phyloP scores from a whole-genome alignment of 352 stramenopile genomes.

The Thalassiosira gravida region DNA sequence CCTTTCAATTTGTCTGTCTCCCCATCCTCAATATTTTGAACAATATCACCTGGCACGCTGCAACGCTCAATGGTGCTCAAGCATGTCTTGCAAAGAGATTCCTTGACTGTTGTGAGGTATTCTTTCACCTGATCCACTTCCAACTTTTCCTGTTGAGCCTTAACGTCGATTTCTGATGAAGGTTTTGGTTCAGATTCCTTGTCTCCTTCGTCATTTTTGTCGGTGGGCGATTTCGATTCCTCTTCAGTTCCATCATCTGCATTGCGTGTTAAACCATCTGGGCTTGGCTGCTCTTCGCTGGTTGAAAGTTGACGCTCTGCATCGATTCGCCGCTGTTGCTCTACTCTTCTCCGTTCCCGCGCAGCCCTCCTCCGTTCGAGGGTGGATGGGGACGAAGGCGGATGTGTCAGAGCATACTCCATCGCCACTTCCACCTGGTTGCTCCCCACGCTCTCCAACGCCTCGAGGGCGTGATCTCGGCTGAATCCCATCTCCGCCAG shows the following conservation, averaged over 20 bases:
- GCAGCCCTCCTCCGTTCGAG: conserved; percentile 59
- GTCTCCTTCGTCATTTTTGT: conserved; percentile 10
- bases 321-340: conserved; percentile 9
- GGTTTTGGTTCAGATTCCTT: conserved; percentile 31
- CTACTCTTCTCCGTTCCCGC: conserved; percentile 35
- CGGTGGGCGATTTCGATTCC: neutral
- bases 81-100: conserved; percentile 28
- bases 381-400: conserved; percentile 71
- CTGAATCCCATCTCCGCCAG: conserved; percentile 95
- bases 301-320: neutral
- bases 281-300: neutral
- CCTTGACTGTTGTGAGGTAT: conserved; percentile 38
- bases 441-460: conserved; percentile 83
- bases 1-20: neutral
- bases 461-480: conserved; percentile 89
- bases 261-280: neutral
- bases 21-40: conserved; percentile 2
- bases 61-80: conserved; percentile 56
- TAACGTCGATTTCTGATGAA: conserved; percentile 27
- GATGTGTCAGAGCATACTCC: conserved; percentile 94
- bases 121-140: conserved; percentile 41
- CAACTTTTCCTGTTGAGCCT: conserved; percentile 45
- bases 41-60: neutral
- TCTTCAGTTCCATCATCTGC: neutral
- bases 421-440: conserved; percentile 91